These are phyloP conservation scores for Ophiostoma australiae DNA, from an alignment of 2,329 filamentous ascomycete species.

Conservation along the genomic window DNA sequence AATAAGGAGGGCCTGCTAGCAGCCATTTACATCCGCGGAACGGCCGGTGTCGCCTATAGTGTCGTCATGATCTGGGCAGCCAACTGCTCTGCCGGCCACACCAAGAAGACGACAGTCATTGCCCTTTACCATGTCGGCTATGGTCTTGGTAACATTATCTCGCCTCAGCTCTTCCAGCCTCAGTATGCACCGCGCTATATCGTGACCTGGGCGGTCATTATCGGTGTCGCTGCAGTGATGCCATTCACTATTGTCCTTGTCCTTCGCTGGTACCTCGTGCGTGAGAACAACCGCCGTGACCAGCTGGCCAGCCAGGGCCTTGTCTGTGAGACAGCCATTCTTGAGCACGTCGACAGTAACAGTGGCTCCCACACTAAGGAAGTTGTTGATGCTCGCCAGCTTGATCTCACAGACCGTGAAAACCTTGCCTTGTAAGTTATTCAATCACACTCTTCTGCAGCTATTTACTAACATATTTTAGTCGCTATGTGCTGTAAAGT, in stretches of 20 bases:
- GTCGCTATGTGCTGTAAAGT: not conserved
- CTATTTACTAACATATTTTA: not conserved
- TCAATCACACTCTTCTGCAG: not conserved
- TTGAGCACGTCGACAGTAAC: slow-evolving; percentile 22
- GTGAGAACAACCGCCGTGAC: slow-evolving; percentile 25
- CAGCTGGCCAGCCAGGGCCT: slow-evolving; percentile 6
- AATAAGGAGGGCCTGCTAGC: slow-evolving; percentile 20
- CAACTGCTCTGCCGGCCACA: slow-evolving; percentile 51
- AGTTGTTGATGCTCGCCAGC: slow-evolving; percentile 21
- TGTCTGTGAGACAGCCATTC: slow-evolving; percentile 20
- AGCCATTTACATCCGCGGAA: slow-evolving; percentile 23
- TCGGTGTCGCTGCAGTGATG: not conserved
- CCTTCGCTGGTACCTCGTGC: slow-evolving; percentile 23
- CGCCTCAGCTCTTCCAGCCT: slow-evolving; percentile 58
- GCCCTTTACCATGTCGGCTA: slow-evolving; percentile 57
- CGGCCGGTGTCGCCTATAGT: slow-evolving; percentile 23
- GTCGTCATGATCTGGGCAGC: slow-evolving; percentile 42
- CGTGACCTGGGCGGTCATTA: slow-evolving; percentile 17
- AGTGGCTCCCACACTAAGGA: slow-evolving; percentile 15
- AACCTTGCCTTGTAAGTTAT: slow-evolving; percentile 24
- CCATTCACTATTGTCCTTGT: slow-evolving; percentile 26
- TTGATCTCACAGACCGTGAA: slow-evolving; percentile 24
- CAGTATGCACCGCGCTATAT: slow-evolving; percentile 44
- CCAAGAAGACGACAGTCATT: slow-evolving; percentile 60
- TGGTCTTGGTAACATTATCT: slow-evolving; percentile 56